These are phyloP conservation scores for Canavalia ensiformis DNA, from an alignment of 306 rosid genomes.

Conservation along the genomic window DNA sequence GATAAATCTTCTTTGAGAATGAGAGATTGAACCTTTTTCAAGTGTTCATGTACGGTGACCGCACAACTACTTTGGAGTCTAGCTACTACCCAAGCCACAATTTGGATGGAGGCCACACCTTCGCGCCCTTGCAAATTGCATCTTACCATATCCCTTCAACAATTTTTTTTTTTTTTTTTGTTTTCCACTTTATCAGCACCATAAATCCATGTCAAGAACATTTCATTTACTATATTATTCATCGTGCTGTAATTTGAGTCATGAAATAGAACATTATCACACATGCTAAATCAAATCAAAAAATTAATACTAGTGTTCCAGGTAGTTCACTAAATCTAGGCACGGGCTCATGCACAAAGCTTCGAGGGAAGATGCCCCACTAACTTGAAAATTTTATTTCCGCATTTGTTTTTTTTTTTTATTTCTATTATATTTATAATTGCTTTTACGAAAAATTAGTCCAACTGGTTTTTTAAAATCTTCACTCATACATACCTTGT, in stretches of 20 bases:
- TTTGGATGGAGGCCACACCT: conserved; percentile 7
- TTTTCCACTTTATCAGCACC: background rate
- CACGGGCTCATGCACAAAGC: background rate
- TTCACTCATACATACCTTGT: background rate
- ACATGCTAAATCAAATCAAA: background rate
- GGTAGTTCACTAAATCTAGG: background rate
- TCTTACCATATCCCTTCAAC: background rate
- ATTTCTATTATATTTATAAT: background rate
- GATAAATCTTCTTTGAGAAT: conserved; percentile 33
- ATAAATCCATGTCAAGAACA: background rate
- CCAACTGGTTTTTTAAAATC: background rate
- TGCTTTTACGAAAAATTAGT: background rate
- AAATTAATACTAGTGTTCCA: background rate
- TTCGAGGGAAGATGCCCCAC: background rate
- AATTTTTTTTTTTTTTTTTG: background rate
- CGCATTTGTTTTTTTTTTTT: too few relatives aligned
- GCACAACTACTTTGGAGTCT: conserved; percentile 21
- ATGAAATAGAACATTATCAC: background rate
- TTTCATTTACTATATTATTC: background rate
- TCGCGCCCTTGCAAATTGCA: background rate
- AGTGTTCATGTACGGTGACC: conserved; percentile 23
- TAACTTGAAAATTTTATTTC: background rate
- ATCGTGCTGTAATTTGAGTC: background rate
- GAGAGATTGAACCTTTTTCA: conserved; percentile 11
- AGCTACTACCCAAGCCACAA: background rate